Conservation (phyloP, 768 basidiomycete species). For the Sistotremastrum suecicum region DNA sequence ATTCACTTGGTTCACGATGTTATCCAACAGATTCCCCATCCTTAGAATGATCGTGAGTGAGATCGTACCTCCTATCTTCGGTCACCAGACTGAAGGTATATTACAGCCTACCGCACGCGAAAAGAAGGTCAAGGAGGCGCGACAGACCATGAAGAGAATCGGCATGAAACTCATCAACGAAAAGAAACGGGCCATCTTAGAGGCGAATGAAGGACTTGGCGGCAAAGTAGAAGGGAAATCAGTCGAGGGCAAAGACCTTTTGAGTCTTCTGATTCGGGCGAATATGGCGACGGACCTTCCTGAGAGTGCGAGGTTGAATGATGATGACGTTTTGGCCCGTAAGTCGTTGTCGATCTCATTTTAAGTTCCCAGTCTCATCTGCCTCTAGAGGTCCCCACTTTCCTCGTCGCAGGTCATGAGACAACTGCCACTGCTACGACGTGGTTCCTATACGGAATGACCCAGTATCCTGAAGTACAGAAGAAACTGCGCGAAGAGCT, state of each 20-base stretch:
- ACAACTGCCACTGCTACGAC: constrained; percentile 33
- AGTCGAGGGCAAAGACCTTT: constrained; percentile 33
- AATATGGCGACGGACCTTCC: constrained; percentile 51
- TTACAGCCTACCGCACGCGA: constrained; percentile 5
- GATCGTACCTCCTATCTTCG: too few species aligned
- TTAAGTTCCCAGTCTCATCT: background rate
- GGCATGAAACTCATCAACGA: constrained; percentile 16
- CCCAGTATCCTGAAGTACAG: constrained; percentile 34
- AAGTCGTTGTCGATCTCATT: constrained; percentile 11
- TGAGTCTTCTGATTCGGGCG: constrained; percentile 46
- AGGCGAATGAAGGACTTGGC: constrained; percentile 7
- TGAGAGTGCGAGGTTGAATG: constrained; percentile 38
- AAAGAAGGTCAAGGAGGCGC: constrained; percentile 2
- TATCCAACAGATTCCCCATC: constrained; percentile 22
- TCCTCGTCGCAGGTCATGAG: constrained; percentile 46
- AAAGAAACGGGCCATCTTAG: constrained; percentile 20
- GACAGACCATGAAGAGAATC: constrained; percentile 11
- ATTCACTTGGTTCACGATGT: constrained; percentile 14
- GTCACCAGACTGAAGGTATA: too few species aligned
- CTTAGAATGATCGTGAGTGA: constrained; percentile 25
- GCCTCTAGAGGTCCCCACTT: constrained; percentile 41
- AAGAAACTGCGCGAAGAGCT: constrained; percentile 45
- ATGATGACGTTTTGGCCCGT: constrained; percentile 49
- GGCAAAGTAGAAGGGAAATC: constrained; percentile 20
- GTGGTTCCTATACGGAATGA: constrained; percentile 48